phyloP scores from a whole-genome alignment of 805 yeast species.

The Kuraishia ogatae region DNA sequence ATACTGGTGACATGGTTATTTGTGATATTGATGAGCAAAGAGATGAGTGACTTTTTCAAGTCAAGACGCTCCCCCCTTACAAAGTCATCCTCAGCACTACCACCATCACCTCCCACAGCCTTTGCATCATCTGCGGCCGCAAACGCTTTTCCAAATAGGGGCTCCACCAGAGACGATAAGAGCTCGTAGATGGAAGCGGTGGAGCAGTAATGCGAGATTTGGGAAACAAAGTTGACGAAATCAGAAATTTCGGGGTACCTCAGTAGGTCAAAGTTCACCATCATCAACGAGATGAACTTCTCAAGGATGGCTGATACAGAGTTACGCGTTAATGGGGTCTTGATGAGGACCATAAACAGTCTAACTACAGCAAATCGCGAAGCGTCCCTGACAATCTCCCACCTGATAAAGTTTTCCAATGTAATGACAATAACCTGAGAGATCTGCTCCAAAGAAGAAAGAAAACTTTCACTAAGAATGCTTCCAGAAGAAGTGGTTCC shows the following conservation, averaged over 20 bases:
- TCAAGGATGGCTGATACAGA: slow-evolving; percentile 41
- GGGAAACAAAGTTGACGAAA: slow-evolving; percentile 80
- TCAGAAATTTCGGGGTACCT: slow-evolving; percentile 64
- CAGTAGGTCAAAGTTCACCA: slow-evolving; percentile 48
- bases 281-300: slow-evolving; percentile 60
- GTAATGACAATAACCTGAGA: slow-evolving; percentile 81
- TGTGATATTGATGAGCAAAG: slow-evolving; percentile 59
- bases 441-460: slow-evolving; percentile 22
- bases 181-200: slow-evolving; percentile 63
- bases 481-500: background rate
- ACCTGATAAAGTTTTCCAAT: slow-evolving; percentile 61
- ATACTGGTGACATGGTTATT: slow-evolving; percentile 76
- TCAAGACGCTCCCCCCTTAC: slow-evolving; percentile 47
- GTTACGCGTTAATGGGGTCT: slow-evolving; percentile 33
- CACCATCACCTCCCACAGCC: slow-evolving; percentile 3
- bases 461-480: slow-evolving; percentile 23
- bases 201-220: slow-evolving; percentile 72
- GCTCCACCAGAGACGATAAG: slow-evolving; percentile 63
- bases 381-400: slow-evolving; percentile 72
- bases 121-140: slow-evolving; percentile 12
- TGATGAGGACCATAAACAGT: slow-evolving; percentile 65
- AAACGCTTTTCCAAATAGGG: slow-evolving; percentile 62
- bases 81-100: slow-evolving; percentile 11
- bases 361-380: slow-evolving; percentile 83
- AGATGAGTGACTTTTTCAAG: slow-evolving; percentile 62